Evolutionary conservation across 2,329 filamentous ascomycete species (phyloP), one percentile per base, ranked within the genome.

Genomic region (Fusarium coffeatum): DNA sequence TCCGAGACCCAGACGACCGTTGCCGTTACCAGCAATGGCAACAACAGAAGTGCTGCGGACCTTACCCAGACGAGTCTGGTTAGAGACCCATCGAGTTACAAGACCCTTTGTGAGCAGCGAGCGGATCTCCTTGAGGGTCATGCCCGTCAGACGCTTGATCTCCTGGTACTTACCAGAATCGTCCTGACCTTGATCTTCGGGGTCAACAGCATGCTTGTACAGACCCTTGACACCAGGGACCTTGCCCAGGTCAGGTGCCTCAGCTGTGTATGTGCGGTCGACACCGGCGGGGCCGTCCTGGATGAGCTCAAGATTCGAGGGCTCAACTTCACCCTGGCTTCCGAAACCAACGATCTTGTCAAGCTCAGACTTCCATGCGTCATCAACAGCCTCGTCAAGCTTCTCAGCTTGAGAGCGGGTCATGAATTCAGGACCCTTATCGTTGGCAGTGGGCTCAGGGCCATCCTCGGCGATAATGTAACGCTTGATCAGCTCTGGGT

Each of bases 11-110:
- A 99, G 81, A 76, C 95, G 87, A 18, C 96, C 96, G 72, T 96
- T 88, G 62, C 89, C 87, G 81, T 98, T 97, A 55, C 96, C 96
- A 8, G 94, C 94, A 72, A 98, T 90, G 42, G 90, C 90, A 66
- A 98, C 83, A 74, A 89, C 86, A 76, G 95, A 97, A 42, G 86
- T 76, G 79, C 91, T 93, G 72, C 87, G 86, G 64, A 99, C 91
- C 86, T 98, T 99, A 78, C 96, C 96, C 81, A 99, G 89, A 84
- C 95, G 92, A 23, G 96, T 98, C 86, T 98, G 95, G 82, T 99
- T 98, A 71, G 88, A 85, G 63, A 99, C 96, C 42, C 82, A 81
- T 76, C 95, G 92, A 7, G 78, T 77, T 48, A 97, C 92, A 48
- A 99, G 82, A 49, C 87, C 85, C 86, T 97, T 97, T 69, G 88